Conservation (phyloP, 345 rosid genomes). For the Garcia nutans region DNA sequence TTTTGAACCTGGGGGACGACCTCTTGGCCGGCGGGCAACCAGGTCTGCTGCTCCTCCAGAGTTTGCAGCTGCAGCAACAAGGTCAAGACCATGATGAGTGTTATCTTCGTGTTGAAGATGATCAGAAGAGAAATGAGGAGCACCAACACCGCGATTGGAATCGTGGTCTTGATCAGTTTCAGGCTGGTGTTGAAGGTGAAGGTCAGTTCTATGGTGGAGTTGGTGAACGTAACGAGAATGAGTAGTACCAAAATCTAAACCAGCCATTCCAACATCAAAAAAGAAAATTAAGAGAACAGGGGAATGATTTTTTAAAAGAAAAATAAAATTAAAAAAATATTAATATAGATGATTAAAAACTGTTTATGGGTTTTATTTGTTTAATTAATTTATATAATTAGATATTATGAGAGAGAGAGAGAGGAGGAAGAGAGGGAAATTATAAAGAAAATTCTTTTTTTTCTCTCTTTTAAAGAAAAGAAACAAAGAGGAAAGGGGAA, state of each 20-base stretch:
- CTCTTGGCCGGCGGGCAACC: conserved; percentile 71
- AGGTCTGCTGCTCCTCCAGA: conserved; percentile 36
- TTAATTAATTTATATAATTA: background rate
- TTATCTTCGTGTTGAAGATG: conserved; percentile 28
- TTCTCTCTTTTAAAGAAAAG: too few species aligned
- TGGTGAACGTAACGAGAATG: conserved; percentile 54
- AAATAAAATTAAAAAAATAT: conserved; percentile 13
- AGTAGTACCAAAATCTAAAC: conserved; percentile 64
- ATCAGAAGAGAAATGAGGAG: conserved; percentile 37
- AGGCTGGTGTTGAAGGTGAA: conserved; percentile 55
- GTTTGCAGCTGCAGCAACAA: conserved; percentile 32
- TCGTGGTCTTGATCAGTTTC: conserved; percentile 45
- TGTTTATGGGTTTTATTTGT: conserved; percentile 29
- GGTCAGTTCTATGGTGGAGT: conserved; percentile 50
- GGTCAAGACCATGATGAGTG: conserved; percentile 52
- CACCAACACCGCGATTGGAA: conserved; percentile 28
- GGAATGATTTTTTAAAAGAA: conserved; percentile 15
- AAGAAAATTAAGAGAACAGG: conserved; percentile 25
- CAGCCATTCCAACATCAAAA: conserved; percentile 51
- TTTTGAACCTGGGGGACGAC: conserved; percentile 91
- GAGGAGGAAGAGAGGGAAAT: conserved; percentile 15
- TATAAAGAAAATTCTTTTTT: conserved; percentile 19
- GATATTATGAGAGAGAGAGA: background rate
- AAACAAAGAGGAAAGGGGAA: conserved; percentile 17
- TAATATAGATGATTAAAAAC: conserved; percentile 29